Base-by-base conservation (phyloP, 352 stramenopile genomes). In the Phytophthora rubi region DNA sequence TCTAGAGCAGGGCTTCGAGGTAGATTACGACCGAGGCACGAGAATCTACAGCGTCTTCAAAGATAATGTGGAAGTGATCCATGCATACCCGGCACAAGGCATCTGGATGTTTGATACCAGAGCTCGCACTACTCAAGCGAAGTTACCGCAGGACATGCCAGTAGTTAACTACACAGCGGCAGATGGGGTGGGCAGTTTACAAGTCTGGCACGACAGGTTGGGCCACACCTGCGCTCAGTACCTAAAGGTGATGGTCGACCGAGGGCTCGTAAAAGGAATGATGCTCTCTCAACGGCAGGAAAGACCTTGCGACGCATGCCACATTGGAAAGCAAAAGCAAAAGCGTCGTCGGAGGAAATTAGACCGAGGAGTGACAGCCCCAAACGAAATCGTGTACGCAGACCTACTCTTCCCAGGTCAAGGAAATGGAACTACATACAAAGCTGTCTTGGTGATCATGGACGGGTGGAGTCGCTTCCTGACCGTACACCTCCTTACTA, bases 391-490 rank as follows among this genome's bases (percentile, higher is more conserved):
- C 10, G 62, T 58, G 33, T 69, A 47, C 18, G 54, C 23, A 9
- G 53, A 69, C 26, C 23, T 62, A 16, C 35, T 69, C 0, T 56
- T 63, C 16, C 53, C 53, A 10, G 32, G 44, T 5, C 32, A 47
- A 16, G 15, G 33, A 15, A 69, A 63, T 48, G 53, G 33, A 4
- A 54, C 33, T 13, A 33, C 6, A 1, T 62, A 67, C 10, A 48
- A 54, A 28, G 53, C 45, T 8, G 47, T 69, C 8, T 3, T 59
- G 7, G 45, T 63, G 30, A 61, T 59, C 6, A 61, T 61, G 49
- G 61, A 61, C 60, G 59, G 59, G 30, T 65, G 39, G 26, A 54
- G 18, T 32, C 21, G 52, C 12, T 68, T 62, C 21, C 33, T 59
- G 44, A 63, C 59, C 13, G 48, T 53, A 10, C 21, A 47, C 3